Evolutionary conservation across 108 stramenopile genomes (phyloP), one percentile per base, ranked within the genome.

Genomic region (Cyclotella cryptica): DNA sequence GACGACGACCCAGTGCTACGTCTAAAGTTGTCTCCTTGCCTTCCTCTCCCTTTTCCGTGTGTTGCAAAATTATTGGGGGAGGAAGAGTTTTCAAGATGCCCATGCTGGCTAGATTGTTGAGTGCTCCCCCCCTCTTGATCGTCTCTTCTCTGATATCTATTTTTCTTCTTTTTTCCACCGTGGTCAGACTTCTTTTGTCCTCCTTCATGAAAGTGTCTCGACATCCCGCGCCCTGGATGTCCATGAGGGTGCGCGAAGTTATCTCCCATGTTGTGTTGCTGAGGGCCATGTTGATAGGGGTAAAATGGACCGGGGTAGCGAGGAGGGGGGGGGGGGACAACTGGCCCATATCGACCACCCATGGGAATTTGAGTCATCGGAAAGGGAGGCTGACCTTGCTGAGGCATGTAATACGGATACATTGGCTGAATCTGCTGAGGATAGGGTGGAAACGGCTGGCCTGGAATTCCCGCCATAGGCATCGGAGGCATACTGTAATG

Each of bases 401-500:
- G 78, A 70, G 47, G 78, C 71, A 72, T 57, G 41, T 71, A 72
- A 47, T 68, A 68, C n/a, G 58, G 64, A 39, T 64, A 62, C 65
- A 67, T 76, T 24, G 71, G 75, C 71, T 83, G 81, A 58, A 69
- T 74, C 35, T 72, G 70, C 70, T 74, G 81, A 40, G 82, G 75
- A 67, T 83, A 83, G 18, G 77, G 69, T 35, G 71, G 75, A 67
- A 64, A 72, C 11, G 52, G 75, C 29, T 64, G 80, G 35, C 62
- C 60, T 19, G 67, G 69, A 27, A 64, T 64, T 64, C 40, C 62
- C 57, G 66, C 22, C 30, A 71, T n/a, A 21, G 55, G 69, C 69
- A 69, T 51, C 26, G 54, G 69, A 43, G 70, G 11, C 70, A 71
- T 44, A 22, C 15, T 54, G 41, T 57, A 71, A 57, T 58, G 55